These are phyloP conservation scores for Tricholoma sp. DNA, from an alignment of 768 basidiomycete species.

Conservation along the genomic window DNA sequence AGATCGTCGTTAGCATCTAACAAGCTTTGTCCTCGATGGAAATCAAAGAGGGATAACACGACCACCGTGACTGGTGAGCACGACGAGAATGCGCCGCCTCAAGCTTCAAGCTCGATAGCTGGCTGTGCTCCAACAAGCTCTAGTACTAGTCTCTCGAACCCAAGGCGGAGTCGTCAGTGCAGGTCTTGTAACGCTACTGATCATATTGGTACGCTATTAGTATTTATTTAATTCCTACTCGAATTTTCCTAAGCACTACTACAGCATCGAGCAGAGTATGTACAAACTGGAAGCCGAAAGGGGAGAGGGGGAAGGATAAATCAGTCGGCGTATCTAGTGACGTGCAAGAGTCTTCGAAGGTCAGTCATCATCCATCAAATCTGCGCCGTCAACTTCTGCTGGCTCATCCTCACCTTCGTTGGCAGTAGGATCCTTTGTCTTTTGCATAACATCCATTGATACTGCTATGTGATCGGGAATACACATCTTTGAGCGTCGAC, in stretches of 20 bases:
- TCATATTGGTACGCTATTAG: not conserved
- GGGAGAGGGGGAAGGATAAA: not conserved
- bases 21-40: not conserved
- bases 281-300: constrained; percentile 1
- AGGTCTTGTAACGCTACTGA: not conserved
- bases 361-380: not conserved
- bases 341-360: not conserved
- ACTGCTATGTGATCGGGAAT: not conserved
- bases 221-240: not conserved
- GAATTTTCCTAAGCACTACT: not conserved
- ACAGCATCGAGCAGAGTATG: not conserved
- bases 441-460: constrained; percentile 4
- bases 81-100: not conserved
- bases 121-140: not conserved
- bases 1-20: not conserved
- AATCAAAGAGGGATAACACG: not conserved
- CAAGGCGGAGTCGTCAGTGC: not conserved
- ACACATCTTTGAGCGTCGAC: not conserved
- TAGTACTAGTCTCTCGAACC: not conserved
- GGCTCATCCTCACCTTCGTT: not conserved
- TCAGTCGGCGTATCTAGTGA: not conserved
- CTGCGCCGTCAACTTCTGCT: not conserved
- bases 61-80: not conserved
- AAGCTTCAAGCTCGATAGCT: not conserved
- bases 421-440: not conserved